Evolutionary conservation across 805 yeast species (phyloP).

Genomic region (Starmerella stellata): DNA sequence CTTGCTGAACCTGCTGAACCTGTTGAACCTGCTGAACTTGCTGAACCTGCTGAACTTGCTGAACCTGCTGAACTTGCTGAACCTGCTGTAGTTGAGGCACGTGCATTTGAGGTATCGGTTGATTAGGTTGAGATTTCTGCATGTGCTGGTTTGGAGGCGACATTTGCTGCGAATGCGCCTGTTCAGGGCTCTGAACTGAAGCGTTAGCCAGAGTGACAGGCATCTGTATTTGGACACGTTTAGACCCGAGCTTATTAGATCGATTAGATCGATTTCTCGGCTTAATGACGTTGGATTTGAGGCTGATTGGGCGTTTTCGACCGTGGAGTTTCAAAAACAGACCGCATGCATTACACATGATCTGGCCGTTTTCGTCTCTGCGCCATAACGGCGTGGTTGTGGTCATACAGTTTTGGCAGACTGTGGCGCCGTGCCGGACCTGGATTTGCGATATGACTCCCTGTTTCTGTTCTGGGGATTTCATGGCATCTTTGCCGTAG

Average conservation of each 20-base stretch:
- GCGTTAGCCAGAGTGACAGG: neutral
- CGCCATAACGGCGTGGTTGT: constrained; percentile 92
- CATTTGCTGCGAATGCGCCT: too few species aligned
- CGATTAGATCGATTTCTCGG: constrained; percentile 50
- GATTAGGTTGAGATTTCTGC: too few species aligned
- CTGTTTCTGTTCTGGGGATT: constrained; percentile 6
- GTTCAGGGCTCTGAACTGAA: neutral
- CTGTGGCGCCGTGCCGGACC: constrained; percentile 13
- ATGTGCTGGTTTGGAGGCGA: too few species aligned
- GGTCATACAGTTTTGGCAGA: constrained; percentile 79
- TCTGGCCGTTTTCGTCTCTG: constrained; percentile 79
- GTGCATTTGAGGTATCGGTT: neutral
- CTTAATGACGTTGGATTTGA: constrained; percentile 83
- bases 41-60: too few species aligned
- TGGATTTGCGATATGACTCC: constrained; percentile 13
- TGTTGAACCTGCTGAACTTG: neutral
- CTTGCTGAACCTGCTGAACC: neutral
- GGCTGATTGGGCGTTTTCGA: constrained; percentile 77
- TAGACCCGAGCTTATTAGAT: neutral
- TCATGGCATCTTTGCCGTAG: neutral
- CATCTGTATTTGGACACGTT: neutral
- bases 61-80: neutral
- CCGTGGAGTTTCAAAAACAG: constrained; percentile 82
- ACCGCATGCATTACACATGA: constrained; percentile 94
- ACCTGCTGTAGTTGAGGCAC: neutral